Evolutionary conservation across 164 flowering plant genomes (phyloP).

Genomic region (Vitis labrusca): DNA sequence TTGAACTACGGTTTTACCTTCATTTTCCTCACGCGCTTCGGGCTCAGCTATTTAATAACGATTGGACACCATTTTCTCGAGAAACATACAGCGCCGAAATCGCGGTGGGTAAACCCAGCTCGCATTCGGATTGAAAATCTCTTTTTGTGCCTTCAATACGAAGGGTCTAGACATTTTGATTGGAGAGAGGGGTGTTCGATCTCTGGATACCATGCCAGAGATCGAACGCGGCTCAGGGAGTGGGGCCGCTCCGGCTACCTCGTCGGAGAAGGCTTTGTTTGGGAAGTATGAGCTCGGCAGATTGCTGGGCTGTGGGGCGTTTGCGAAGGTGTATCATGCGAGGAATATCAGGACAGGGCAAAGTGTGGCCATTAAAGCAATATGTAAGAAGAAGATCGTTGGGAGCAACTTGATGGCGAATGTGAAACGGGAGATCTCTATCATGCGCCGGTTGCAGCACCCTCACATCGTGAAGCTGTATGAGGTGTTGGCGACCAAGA

Average conservation of each 20-base stretch:
- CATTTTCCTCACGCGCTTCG: too few species aligned
- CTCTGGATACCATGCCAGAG: constrained; percentile 40
- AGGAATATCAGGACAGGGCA: constrained; percentile 39
- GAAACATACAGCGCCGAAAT: too few species aligned
- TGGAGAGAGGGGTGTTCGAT: constrained; percentile 5
- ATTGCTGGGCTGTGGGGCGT: constrained; percentile 68
- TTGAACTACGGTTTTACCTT: too few species aligned
- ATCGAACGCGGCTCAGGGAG: constrained; percentile 23
- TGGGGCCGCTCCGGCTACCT: neutral
- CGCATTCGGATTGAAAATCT: too few species aligned
- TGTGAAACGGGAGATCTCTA: constrained; percentile 58
- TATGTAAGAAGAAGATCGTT: constrained; percentile 47
- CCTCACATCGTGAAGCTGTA: constrained; percentile 52
- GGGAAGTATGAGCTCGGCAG: constrained; percentile 62
- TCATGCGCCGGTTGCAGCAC: constrained; percentile 51
- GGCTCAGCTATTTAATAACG: too few species aligned
- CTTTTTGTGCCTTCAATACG: too few species aligned
- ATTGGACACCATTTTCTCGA: too few species aligned
- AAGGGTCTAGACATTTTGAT: too few species aligned
- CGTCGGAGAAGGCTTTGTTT: constrained; percentile 27
- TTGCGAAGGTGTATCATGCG: constrained; percentile 70
- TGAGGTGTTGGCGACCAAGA: constrained; percentile 64
- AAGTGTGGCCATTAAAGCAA: constrained; percentile 62
- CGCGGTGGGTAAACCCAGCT: too few species aligned
- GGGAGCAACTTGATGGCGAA: constrained; percentile 31